Conservation (phyloP, 129 eudicot genomes). For the Ambrosia artemisiifolia region DNA sequence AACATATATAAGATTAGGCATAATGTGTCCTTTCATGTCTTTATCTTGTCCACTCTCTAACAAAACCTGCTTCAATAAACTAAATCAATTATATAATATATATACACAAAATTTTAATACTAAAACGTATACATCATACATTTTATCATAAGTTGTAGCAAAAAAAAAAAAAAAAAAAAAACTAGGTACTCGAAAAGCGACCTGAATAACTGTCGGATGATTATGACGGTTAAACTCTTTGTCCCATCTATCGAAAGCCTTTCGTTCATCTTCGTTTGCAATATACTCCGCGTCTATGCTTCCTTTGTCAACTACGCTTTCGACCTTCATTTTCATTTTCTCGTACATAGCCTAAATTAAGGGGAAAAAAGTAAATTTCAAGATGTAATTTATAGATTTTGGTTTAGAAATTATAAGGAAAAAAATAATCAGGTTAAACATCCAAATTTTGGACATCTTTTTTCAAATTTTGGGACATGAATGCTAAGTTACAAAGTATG, state of each 20-base stretch:
- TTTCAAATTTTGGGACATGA: not conserved
- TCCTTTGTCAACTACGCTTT: conserved; percentile 58
- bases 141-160: not conserved
- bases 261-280: conserved; percentile 13
- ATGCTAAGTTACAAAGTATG: not conserved
- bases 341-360: conserved; percentile 41
- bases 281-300: conserved; percentile 40
- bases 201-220: conserved; percentile 77
- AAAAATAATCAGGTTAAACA: not conserved
- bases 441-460: not conserved
- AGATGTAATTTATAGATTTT: not conserved
- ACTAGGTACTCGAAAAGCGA: not conserved
- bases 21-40: conserved; percentile 38
- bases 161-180: not conserved
- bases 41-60: conserved; percentile 38
- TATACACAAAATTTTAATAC: not conserved
- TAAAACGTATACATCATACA: not conserved
- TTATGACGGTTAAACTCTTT: conserved; percentile 40
- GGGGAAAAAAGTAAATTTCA: not conserved
- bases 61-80: conserved; percentile 42
- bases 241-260: conserved; percentile 46
- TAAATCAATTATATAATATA: not conserved
- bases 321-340: conserved; percentile 50
- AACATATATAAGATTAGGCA: conserved; percentile 80
- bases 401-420: not conserved